Evolutionary conservation across 2,329 filamentous ascomycete species (phyloP).

Genomic region (Tolypocladium sp.): DNA sequence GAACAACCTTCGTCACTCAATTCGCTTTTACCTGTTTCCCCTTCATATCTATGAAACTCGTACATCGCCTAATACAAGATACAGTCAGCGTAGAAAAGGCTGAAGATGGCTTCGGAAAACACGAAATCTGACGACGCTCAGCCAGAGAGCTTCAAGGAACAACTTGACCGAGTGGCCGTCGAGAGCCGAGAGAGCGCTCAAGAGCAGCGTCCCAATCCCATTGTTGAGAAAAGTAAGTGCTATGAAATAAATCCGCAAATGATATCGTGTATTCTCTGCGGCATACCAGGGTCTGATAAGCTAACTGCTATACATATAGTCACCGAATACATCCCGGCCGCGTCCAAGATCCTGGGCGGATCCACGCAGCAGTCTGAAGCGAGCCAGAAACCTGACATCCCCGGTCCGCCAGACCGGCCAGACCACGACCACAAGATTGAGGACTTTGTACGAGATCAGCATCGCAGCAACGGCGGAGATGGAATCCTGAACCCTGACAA

Average conservation of each 20-base stretch:
- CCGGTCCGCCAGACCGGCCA: conserved; percentile 33
- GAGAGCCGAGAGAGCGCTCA: conserved; percentile 18
- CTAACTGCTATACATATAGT: conserved; percentile 16
- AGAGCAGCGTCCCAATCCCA: conserved; percentile 19
- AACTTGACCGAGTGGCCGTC: conserved; percentile 32
- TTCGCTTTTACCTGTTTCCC: neutral
- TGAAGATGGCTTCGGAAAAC: conserved; percentile 5
- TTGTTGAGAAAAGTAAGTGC: conserved; percentile 34
- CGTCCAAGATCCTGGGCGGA: conserved; percentile 29
- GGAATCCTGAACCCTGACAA: neutral
- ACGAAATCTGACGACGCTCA: neutral
- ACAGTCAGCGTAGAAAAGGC: neutral
- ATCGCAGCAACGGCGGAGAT: conserved; percentile 30
- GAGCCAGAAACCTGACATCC: conserved; percentile 8
- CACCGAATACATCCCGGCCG: conserved; percentile 33
- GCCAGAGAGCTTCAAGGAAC: conserved; percentile 29
- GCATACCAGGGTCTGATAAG: neutral
- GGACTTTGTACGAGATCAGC: conserved; percentile 43
- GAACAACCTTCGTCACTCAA: neutral
- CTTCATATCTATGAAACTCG: neutral
- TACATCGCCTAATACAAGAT: neutral
- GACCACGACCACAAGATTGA: conserved; percentile 39
- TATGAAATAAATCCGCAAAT: no score
- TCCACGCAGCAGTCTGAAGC: conserved; percentile 17
- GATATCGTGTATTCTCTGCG: no score